Base-by-base conservation (phyloP, 2,329 filamentous ascomycete genomes). In the Ophiostoma sp. region DNA sequence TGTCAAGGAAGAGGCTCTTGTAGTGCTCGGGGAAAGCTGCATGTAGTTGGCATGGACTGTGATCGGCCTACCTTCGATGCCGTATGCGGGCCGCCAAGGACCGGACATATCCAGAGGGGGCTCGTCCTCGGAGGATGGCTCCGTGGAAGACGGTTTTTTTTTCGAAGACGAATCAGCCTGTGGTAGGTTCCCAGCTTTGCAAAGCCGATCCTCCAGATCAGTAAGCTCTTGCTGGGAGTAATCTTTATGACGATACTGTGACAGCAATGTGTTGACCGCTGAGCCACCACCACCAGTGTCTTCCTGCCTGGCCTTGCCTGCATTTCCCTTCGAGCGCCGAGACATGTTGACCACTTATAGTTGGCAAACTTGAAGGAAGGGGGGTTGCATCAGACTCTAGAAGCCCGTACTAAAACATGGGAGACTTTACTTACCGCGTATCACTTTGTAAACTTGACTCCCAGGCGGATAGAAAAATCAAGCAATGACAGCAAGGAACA, bases 31-130 rank as follows among this genome's bases (percentile, higher is more conserved):
- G 6, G 41, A 11, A 40, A 62, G 58, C 36, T 62, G 58, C 58
- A 62, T 62, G 27, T 62, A 62, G 36, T 62, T 62, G 58, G 58
- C 58, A 16, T 16, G 36, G 36, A 62, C 58, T 5, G 58, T 40
- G 8, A 62, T 41, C 5, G 58, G 14, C 12, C 38, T 38, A 40
- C 58, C 58, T 9, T 12, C 36, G 38, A 41, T 36, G 4, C 58
- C 58, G 58, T 62, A 62, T 5, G 58, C 36, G 3, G 58, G 58
- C 58, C 58, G 58, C 58, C 58, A 41, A n/a, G 58, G 58, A 11
- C 58, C 58, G 9, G 27, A 7, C 11, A 4, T 8, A 27, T 55
- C 49, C 2, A 27, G 18, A 6, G 18, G 5, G 11, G 49, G 3
- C 27, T 7, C 4, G 11, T 55, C 18, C 27, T 27, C n/a, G n/a